phyloP scores from a whole-genome alignment of 345 rosid genomes.

The Cardamine occulta region DNA sequence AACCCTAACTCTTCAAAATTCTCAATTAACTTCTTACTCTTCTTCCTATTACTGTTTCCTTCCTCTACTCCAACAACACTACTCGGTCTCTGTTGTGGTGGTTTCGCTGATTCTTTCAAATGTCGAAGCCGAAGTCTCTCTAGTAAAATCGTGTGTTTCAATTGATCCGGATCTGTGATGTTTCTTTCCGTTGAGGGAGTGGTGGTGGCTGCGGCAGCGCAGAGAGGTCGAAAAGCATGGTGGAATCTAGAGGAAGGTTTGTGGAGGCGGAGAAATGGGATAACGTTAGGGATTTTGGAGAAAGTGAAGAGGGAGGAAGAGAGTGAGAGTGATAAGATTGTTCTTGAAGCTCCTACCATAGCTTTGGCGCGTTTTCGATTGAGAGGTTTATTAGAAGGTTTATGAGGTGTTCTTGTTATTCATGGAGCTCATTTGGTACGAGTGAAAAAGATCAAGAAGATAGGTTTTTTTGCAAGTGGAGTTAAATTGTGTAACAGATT shows the following conservation, averaged over 20 bases:
- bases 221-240: slow-evolving; percentile 53
- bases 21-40: slow-evolving; percentile 56
- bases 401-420: not conserved
- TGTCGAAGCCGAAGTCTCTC: slow-evolving; percentile 80
- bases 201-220: slow-evolving; percentile 48
- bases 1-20: slow-evolving; percentile 79
- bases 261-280: slow-evolving; percentile 52
- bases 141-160: slow-evolving; percentile 72
- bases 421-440: slow-evolving; percentile 33
- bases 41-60: slow-evolving; percentile 44
- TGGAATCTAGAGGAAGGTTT: slow-evolving; percentile 57
- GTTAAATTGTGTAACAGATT: not conserved
- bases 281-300: slow-evolving; percentile 37
- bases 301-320: slow-evolving; percentile 47
- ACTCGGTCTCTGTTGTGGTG: slow-evolving; percentile 45
- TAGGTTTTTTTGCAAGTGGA: slow-evolving; percentile 38
- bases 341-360: slow-evolving; percentile 62
- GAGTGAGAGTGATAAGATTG: slow-evolving; percentile 53
- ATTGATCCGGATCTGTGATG: slow-evolving; percentile 50
- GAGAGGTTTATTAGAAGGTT: slow-evolving; percentile 34
- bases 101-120: slow-evolving; percentile 58
- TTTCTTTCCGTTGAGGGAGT: slow-evolving; percentile 35
- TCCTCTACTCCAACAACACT: slow-evolving; percentile 33
- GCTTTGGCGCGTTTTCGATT: slow-evolving; percentile 41
- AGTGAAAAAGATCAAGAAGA: slow-evolving; percentile 35